Evolutionary conservation across 495 filamentous ascomycete species (phyloP), one percentile per base, ranked within the genome.

Genomic region (Recurvomyces mirabilis): DNA sequence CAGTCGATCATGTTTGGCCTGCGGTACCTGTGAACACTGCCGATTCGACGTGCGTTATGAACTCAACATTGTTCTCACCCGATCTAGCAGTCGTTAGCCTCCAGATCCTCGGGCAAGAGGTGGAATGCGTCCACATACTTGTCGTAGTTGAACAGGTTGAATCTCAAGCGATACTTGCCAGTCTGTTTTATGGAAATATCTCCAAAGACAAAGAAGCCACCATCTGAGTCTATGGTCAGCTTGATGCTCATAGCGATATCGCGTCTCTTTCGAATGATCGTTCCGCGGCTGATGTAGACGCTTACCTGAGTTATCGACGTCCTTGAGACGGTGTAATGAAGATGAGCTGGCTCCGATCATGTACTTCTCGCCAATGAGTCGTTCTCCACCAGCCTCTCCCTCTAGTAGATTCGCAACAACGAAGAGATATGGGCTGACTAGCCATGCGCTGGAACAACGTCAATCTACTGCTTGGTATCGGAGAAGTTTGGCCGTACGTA

Each of bases 141-240:
- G 43, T 68, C 66, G 69, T 93, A 80, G 62, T 94, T 87, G 56
- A 83, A 89, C 20, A 98, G 72, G 43, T 76, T 86, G 59, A 98
- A 96, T 30, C 82, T 78, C 48, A 96, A 68, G 20, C 83, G 69
- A 51, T 77, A 93, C 4, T 72, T 71, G 19, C 91, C 91, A 51
- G 86, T 82, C 15, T 82, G 69, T 60, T 84, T 81, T 20, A 93
- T 77, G 0, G 89, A 94, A 14, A 98, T 66, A 61, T 98, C 91
- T 5, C 84, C 83, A 64, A 94, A 96, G n/a, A 96, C 84, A 49
- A 98, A 96, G 67, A 93, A 98, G 1, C 83, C 87, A 11, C 87
- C 88, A 70, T 95, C 89, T 74, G 14, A n/a, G n/a, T n/a, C n/a
- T n/a, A 32, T 35, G 41, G 29, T 33, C 19, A 19, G 28, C 14